Conservation (phyloP, 139 green algal genomes). For the Chlamydomonas applanata region DNA sequence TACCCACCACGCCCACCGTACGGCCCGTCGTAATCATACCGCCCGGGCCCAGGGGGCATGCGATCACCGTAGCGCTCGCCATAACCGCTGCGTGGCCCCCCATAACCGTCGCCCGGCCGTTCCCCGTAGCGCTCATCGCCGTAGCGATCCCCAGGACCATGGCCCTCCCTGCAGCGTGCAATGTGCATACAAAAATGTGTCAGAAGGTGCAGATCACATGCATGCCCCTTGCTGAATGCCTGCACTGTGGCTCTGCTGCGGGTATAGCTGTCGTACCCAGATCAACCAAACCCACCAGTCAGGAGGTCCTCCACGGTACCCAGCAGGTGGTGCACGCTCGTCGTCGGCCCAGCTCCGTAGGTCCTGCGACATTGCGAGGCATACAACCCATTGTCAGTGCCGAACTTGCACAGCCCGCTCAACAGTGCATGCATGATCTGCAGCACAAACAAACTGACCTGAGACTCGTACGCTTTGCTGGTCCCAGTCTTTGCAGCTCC, state of each 20-base stretch:
- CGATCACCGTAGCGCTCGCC: slow-evolving; percentile 7
- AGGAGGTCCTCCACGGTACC: neutral
- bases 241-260: no score
- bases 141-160: no score
- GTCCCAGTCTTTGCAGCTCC: slow-evolving; percentile 14
- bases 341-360: slow-evolving; percentile 39
- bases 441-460: neutral
- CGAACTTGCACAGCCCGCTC: neutral
- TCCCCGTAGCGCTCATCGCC: slow-evolving; percentile 14
- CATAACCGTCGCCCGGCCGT: neutral
- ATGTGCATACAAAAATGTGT: no score
- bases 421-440: slow-evolving; percentile 11
- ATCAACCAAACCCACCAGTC: neutral
- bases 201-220: no score
- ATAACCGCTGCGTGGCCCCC: neutral
- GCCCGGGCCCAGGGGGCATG: neutral
- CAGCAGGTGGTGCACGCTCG: slow-evolving; percentile 25
- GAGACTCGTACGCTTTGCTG: slow-evolving; percentile 10
- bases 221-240: no score
- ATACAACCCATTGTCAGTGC: no score
- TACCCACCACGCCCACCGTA: slow-evolving; percentile 1
- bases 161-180: no score
- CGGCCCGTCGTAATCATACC: slow-evolving; percentile 20
- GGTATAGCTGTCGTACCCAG: neutral
- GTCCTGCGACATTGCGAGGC: slow-evolving; percentile 16